Percentiles rank a stretch among this genome's conserved stretches.
Evolutionary conservation across 495 filamentous ascomycete species (phyloP).

Genomic region (Alectoria sarmentosa): DNA sequence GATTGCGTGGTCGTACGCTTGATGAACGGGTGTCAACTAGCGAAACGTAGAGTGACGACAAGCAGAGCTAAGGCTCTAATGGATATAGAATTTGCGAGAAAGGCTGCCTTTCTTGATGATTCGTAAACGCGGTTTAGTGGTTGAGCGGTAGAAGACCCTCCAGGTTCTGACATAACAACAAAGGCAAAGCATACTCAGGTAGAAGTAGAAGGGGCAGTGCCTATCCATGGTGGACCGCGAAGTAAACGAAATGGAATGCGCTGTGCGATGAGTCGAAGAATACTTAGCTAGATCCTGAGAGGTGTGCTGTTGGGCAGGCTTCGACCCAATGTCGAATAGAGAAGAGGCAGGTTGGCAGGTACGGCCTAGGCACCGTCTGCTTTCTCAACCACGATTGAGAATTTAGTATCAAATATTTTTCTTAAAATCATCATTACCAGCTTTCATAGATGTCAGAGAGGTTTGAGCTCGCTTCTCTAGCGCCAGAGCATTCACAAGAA

Average conservation of each 20-base stretch:
- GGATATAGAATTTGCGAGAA: slow-evolving; percentile 23
- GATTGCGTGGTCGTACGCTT: slow-evolving; percentile 20
- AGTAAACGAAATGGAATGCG: background rate
- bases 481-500: background rate
- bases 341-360: background rate
- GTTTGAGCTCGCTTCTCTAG: background rate
- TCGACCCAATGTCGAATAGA: background rate
- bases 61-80: slow-evolving; percentile 30
- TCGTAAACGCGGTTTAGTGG: background rate
- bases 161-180: background rate
- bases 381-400: background rate
- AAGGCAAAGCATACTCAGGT: background rate
- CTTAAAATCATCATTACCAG: background rate
- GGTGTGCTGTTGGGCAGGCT: background rate
- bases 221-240: background rate
- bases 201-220: background rate
- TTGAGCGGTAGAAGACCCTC: background rate
- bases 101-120: background rate
- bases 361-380: background rate
- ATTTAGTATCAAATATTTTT: background rate
- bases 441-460: too few relatives aligned
- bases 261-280: background rate
- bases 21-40: slow-evolving; percentile 31
- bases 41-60: slow-evolving; percentile 31
- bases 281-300: background rate